Conservation (phyloP, 805 yeast genomes). For the Alloascoidea hylecoeti region DNA sequence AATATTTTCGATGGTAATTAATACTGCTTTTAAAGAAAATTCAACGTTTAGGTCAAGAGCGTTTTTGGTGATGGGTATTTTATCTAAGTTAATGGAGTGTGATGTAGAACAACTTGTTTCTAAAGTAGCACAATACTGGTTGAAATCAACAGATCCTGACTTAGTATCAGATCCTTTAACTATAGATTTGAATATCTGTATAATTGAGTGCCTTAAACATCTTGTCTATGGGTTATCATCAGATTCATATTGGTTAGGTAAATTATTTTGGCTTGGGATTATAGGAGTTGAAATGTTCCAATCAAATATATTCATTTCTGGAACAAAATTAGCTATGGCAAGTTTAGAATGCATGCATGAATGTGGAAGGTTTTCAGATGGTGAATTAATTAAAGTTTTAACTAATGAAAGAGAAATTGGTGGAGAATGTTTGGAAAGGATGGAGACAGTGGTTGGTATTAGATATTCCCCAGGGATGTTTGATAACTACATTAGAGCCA, state of each 20-base stretch:
- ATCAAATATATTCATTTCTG: not conserved
- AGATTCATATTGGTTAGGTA: constrained; percentile 28
- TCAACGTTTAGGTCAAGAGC: constrained; percentile 20
- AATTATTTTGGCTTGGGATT: constrained; percentile 31
- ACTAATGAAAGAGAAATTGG: not conserved
- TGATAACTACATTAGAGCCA: constrained; percentile 11
- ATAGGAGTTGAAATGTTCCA: not conserved
- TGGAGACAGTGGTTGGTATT: constrained; percentile 7
- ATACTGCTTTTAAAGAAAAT: constrained; percentile 36
- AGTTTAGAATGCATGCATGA: constrained; percentile 1
- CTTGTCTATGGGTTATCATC: constrained; percentile 33
- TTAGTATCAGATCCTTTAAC: constrained; percentile 20
- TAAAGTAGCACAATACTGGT: constrained; percentile 15
- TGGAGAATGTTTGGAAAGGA: not conserved
- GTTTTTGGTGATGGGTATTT: constrained; percentile 56
- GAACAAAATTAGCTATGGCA: not conserved
- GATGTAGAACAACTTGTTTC: constrained; percentile 36
- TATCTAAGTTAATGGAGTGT: constrained; percentile 48
- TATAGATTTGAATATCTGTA: constrained; percentile 22
- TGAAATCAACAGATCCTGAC: constrained; percentile 13
- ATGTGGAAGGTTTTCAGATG: not conserved
- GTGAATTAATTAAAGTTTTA: not conserved
- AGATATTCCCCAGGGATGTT: constrained; percentile 10
- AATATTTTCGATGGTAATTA: constrained; percentile 52
- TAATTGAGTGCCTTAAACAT: constrained; percentile 29